These are phyloP conservation scores for Agrocybe chaxingu DNA, from an alignment of 768 basidiomycete genomes.

Conservation along the genomic window DNA sequence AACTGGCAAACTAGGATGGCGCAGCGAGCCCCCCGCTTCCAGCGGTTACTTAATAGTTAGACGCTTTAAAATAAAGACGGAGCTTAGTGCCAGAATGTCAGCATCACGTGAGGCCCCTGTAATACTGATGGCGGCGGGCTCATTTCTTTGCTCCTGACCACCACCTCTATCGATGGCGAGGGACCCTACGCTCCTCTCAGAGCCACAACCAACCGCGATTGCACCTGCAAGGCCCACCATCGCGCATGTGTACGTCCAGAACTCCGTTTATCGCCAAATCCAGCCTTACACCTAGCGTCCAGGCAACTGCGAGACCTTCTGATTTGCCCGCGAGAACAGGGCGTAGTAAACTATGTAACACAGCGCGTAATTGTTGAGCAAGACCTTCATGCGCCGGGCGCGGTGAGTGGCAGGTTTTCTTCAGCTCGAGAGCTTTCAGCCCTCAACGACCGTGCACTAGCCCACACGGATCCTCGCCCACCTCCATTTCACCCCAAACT, in stretches of 20 bases:
- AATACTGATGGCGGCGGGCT: not conserved
- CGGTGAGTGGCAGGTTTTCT: conserved; percentile 14
- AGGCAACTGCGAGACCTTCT: conserved; percentile 78
- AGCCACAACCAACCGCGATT: conserved; percentile 35
- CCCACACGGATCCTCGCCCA: conserved; percentile 46
- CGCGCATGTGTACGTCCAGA: conserved; percentile 55
- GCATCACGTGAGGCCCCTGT: not conserved
- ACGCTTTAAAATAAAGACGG: no score
- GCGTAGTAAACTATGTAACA: conserved; percentile 61
- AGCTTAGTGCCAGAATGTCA: not conserved
- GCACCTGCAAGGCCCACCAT: conserved; percentile 46
- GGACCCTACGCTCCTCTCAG: conserved; percentile 38
- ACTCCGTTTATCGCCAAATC: not conserved
- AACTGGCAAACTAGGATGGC: no score
- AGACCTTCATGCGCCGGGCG: conserved; percentile 33
- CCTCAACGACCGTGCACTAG: conserved; percentile 21
- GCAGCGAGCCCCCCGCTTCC: no score
- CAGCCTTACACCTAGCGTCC: conserved; percentile 4
- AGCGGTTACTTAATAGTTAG: no score
- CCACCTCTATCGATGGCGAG: conserved; percentile 34
- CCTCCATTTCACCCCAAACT: conserved; percentile 60
- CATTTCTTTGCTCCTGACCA: not conserved
- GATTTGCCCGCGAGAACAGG: conserved; percentile 66
- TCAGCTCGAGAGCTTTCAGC: not conserved
- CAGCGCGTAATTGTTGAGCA: conserved; percentile 53